Evolutionary conservation across 352 stramenopile genomes (phyloP), one percentile per base, ranked within the genome.

Genomic region (Phytophthora sp.): DNA sequence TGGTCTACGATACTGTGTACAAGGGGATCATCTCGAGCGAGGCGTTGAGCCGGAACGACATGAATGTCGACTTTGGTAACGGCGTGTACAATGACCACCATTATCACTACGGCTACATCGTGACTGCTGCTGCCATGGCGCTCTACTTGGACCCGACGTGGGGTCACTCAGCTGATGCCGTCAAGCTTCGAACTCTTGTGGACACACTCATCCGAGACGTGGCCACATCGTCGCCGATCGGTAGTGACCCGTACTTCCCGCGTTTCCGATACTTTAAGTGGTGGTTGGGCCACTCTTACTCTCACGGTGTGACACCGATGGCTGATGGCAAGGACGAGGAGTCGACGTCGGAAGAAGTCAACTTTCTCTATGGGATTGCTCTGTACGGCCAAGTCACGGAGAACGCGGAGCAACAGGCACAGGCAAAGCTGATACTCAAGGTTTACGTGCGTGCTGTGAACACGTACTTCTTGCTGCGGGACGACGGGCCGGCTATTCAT

Each of bases 41-140:
- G 38, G 80, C 59, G n/a, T 49, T 90, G 23, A 26, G 23, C 27
- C 84, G 76, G 64, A 72, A 84, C 26, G 82, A 91, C 59, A 77
- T 89, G 56, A 88, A 91, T 62, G 78, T 88, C 20, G 82, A 91
- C 52, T 91, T 91, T 47, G 80, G 82, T 44, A 91, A 89, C 57
- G 69, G 66, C 21, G 77, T 89, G 29, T 91, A 90, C 75, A 91
- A 90, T 39, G 82, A 91, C 45, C 82, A 91, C 57, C 80, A 91
- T 60, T 91, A 90, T 31, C 82, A 91, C 59, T 91, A 89, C 50
- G 82, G 82, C 63, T 91, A 91, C 54, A 66, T 81, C 16, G 78
- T 90, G 41, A 86, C 71, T 8, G 82, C 75, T 0, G 72, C 74
- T 23, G 76, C 74, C 18, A 89, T 89, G 54, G 56, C 69, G 21